Evolutionary conservation across 306 rosid species (phyloP), one percentile per base, ranked within the genome.

Genomic region (Sphenostylis stenocarpa): DNA sequence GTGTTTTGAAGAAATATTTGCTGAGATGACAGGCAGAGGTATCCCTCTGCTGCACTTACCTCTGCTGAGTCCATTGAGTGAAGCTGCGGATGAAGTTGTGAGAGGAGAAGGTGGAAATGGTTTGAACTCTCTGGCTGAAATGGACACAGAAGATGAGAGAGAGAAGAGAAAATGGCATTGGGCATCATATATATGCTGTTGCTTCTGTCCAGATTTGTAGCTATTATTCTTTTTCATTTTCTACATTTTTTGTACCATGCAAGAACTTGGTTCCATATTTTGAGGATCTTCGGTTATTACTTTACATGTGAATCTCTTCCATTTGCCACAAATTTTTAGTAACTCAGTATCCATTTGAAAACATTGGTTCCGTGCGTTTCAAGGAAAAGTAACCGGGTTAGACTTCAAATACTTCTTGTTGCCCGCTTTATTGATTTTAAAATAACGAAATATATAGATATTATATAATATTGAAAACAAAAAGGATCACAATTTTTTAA

Each of bases 11-110:
- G 93, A 86, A 77, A 85, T 84, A 55, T 86, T 91, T 12, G 87
- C 91, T 6, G 88, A 91, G 87, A 94, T 89, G 33, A 81, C 94
- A 15, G 86, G 87, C 81, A 77, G 86, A 90, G 86, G 85, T 79
- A 72, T 86, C 1, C 81, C 72, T 60, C 86, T 87, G 84, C 93
- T 83, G 55, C 89, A 81, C 64, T 67, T 80, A 49, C 91, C 95
- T 66, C 76, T 86, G 55, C 90, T 85, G 78, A 91, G 73, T 87
- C 88, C 88, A 71, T 33, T 89, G 83, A 80, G 78, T 41, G 90
- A 85, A 74, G 91, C 91, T 71, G 15, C 82, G 3, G 67, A 43
- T n/a, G 76, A 78, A 69, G 73, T 66, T 28, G 64, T 68, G 48
- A 75, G 68, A 77, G 80, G 41, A 75, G 86, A 85, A 34, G 67